Conservation (phyloP, 2,329 filamentous ascomycete genomes). For the Proliferodiscus dingleyae region DNA sequence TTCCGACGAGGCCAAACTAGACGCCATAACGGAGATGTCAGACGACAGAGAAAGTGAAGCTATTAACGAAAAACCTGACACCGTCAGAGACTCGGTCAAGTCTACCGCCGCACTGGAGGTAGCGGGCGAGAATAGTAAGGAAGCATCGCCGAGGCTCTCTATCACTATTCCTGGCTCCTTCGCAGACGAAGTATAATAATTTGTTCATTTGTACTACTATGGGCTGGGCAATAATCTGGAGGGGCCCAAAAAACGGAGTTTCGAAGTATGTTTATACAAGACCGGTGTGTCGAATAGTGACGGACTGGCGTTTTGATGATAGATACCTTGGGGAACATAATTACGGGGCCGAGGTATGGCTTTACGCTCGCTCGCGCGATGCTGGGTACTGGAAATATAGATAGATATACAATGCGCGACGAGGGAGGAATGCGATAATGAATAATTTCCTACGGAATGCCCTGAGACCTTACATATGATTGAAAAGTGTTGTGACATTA, state of each 20-base stretch:
- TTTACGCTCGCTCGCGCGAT: background rate
- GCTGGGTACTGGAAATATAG: constrained; percentile 6
- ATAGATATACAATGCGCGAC: constrained; percentile 1
- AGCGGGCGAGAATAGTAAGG: constrained; percentile 23
- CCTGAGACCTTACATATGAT: background rate
- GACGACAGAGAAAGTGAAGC: background rate
- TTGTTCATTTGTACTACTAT: background rate
- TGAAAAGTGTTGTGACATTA: background rate
- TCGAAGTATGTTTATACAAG: constrained; percentile 2
- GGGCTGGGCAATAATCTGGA: background rate
- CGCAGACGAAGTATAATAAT: background rate
- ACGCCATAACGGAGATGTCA: background rate
- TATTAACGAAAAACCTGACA: constrained; percentile 9
- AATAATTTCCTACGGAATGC: constrained; percentile 5
- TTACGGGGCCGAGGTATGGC: constrained; percentile 8
- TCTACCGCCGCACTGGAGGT: constrained; percentile 19
- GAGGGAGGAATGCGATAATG: constrained; percentile 4
- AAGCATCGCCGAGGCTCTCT: constrained; percentile 32
- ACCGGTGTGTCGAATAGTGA: constrained; percentile 9
- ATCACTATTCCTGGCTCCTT: constrained; percentile 35
- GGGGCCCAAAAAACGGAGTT: constrained; percentile 4
- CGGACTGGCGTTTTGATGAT: constrained; percentile 11
- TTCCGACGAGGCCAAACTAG: background rate
- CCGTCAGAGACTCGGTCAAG: constrained; percentile 19
- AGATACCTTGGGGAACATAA: constrained; percentile 17